Evolutionary conservation across 768 basidiomycete species (phyloP), one percentile per base, ranked within the genome.

Genomic region (Suillus variegatus): DNA sequence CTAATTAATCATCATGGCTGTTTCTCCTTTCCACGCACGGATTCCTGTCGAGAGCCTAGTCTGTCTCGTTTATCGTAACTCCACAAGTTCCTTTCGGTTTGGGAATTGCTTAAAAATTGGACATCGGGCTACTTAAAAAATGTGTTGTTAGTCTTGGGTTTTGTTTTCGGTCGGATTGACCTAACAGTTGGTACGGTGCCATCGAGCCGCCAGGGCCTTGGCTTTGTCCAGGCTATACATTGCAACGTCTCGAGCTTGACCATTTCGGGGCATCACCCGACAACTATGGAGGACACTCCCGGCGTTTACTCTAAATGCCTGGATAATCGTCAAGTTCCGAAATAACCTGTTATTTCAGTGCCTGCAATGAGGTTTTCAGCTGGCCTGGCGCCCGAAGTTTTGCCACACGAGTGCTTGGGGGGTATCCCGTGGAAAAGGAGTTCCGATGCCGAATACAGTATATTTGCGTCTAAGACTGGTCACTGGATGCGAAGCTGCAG

Each of bases 361-460:
- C 35, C 12, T 35, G 32, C 54, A 55, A 55, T n/a, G 54, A 55
- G 32, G 54, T 20, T n/a, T n/a, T 35, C 20, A 36, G 54, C 32
- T 32, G 32, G 32, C 49, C 22, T 51, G 49, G 54, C 54, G 54
- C 35, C 54, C 54, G 54, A 55, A 20, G 10, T 35, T 54, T 35
- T 55, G 12, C 54, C 20, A 35, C 6, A 55, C 12, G 54, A 55
- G 54, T 55, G 54, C 52, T 32, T 54, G 32, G 52, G 52, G 49
- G 52, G 52, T 55, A 55, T 55, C 35, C 35, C 20, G 54, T 55
- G 32, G 54, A 35, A 55, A 55, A 28, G 54, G 54, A 55, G 54
- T 35, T 10, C 54, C 54, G 54, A 55, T 55, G 10, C 35, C 35
- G 6, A 55, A n/a, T 35, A 13, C 54, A 12, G 35, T 55, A 35